These are phyloP conservation scores for Brassica incana DNA, from an alignment of 345 rosid species.

Conservation along the genomic window DNA sequence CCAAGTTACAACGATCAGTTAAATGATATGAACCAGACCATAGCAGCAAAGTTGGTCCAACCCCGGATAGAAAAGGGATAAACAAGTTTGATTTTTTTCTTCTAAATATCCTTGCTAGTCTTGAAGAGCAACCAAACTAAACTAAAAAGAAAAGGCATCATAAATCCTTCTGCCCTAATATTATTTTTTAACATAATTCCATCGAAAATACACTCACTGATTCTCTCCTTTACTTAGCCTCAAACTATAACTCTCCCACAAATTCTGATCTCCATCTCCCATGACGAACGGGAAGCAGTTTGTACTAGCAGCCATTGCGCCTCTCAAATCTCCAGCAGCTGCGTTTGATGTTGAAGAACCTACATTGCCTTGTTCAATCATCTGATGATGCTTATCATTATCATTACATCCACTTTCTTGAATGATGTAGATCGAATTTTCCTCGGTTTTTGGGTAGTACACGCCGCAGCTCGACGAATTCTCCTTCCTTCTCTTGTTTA, in stretches of 20 bases:
- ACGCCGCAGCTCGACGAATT: constrained; percentile 44
- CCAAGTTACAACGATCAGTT: constrained; percentile 1
- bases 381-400: constrained; percentile 38
- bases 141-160: background rate
- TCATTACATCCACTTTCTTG: constrained; percentile 46
- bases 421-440: constrained; percentile 42
- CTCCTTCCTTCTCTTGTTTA: constrained; percentile 66
- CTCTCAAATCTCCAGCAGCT: constrained; percentile 43
- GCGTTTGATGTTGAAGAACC: constrained; percentile 53
- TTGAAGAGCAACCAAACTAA: background rate
- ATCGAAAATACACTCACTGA: constrained; percentile 29
- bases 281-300: constrained; percentile 72
- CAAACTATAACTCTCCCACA: constrained; percentile 85
- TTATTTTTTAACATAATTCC: background rate
- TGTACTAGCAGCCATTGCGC: constrained; percentile 54
- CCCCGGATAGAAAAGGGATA: background rate
- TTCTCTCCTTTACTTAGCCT: constrained; percentile 72
- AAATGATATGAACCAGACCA: constrained; percentile 2
- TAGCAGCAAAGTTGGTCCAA: constrained; percentile 2
- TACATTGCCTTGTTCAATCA: constrained; percentile 37
- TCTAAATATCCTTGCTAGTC: background rate
- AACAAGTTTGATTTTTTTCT: background rate
- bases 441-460: constrained; percentile 42
- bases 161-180: background rate
- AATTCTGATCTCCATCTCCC: constrained; percentile 64